Conservation (phyloP, 2,329 filamentous ascomycete genomes). For the Polytolypa hystricis region DNA sequence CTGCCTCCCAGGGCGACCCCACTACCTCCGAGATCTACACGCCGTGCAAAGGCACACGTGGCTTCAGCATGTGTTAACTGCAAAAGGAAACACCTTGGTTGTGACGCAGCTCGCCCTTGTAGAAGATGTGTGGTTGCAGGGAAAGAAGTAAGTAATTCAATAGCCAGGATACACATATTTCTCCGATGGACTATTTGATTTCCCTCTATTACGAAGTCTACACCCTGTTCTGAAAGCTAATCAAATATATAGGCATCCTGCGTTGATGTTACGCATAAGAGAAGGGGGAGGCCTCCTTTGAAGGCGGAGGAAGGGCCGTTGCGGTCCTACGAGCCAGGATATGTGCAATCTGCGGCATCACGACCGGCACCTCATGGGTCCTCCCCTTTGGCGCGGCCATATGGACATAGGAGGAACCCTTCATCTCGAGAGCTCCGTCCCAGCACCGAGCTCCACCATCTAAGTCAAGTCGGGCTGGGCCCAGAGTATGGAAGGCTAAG, state of each 20-base stretch:
- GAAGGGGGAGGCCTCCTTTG: constrained; percentile 23
- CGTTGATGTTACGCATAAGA: constrained; percentile 26
- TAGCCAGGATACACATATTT: too few species aligned
- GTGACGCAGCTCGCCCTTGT: constrained; percentile 26
- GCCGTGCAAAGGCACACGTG: constrained; percentile 27
- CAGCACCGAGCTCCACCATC: constrained; percentile 8
- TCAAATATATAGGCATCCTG: constrained; percentile 18
- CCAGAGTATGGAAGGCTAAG: constrained; percentile 7
- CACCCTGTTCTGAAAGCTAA: constrained; percentile 7
- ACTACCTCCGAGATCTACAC: constrained; percentile 18
- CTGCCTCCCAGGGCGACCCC: constrained; percentile 11
- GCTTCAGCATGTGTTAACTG: constrained; percentile 30
- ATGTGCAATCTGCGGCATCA: constrained; percentile 8
- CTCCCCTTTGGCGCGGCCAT: background rate
- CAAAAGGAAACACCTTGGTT: constrained; percentile 29
- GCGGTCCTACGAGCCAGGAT: constrained; percentile 10
- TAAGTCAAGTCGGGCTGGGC: constrained; percentile 3
- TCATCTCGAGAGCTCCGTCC: constrained; percentile 12
- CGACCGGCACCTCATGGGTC: constrained; percentile 5
- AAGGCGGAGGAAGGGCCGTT: constrained; percentile 19
- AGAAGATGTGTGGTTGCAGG: constrained; percentile 25
- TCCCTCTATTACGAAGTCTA: background rate
- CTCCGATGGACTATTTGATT: too few species aligned
- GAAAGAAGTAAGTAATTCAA: constrained; percentile 27
- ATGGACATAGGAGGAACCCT: constrained; percentile 6